Evolutionary conservation across 176 grass and related monocot species (phyloP), one percentile per base, ranked within the genome.

Genomic region (Elymus sibiricus): DNA sequence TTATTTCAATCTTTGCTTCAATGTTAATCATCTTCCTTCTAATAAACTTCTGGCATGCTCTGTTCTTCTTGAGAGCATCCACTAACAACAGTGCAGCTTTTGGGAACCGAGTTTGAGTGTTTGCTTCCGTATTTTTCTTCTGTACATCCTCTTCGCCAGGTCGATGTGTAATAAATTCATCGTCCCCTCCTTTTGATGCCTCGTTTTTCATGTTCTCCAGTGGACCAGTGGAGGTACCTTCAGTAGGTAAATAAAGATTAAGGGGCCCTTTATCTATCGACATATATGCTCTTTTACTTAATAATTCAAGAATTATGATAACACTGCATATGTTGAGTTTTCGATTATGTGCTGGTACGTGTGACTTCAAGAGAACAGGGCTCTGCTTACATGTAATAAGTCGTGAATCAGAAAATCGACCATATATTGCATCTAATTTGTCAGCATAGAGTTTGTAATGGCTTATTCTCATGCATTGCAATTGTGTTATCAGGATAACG

Each of bases 11-110:
- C 61, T 94, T 98, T 3, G 92, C 87, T 81, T 95, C 93, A 35
- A 92, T 92, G 74, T 64, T 92, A 51, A 98, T 81, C 87, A 98
- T 86, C 84, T 95, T 95, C 76, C 92, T 89, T 88, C 96, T 98
- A 82, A 95, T 85, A 43, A 98, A 86, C 77, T 98, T 98, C 78
- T 95, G 96, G 79, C 79, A 98, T 65, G 90, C 82, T 64, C 93
- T 90, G 84, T 95, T 98, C 79, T 92, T 98, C 90, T 95, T 98
- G 51, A 98, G 81, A 72, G 84, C 93, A 79, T 91, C 88, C 55
- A 98, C 82, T 58, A 98, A 86, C 70, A 91, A 38, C 13, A 94
- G 70, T 15, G 94, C 96, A 44, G 88, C 89, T 82, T 86, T 88
- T 63, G 96, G 96, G 19, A 98, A 94, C 35, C 81, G 78, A 46